Evolutionary conservation across 177 flowering plant genomes (phyloP), one percentile per base, ranked within the genome.

Genomic region (Telopea speciosissima): DNA sequence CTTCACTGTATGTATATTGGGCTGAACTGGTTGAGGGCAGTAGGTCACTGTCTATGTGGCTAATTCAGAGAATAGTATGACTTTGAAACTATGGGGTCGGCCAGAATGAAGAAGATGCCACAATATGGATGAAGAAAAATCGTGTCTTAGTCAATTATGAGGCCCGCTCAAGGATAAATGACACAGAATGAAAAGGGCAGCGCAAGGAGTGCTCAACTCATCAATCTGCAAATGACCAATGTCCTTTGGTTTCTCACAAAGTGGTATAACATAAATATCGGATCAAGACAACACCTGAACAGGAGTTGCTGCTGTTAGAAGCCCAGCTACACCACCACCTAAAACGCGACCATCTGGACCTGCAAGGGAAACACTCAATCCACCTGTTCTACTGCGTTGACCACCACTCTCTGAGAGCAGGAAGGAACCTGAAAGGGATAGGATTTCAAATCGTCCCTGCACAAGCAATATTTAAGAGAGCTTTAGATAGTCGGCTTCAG

Each of bases 281-380:
- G 42, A 69, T 24, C 25, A 40, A 67, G 19, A 66, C 61, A 68
- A 68, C 45, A 90, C 98, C 94, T 93, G 97, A 64, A 93, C 88
- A 64, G 93, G 92, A 54, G 96, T 75, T 66, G 98, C 96, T 24
- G 97, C 97, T 8, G 84, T 86, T 45, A 93, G 83, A 65, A 90
- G 84, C 67, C 98, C 97, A 24, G 97, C 92, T 67, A 93, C 97
- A 52, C 90, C 79, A 73, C 98, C 98, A 67, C 98, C 98, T 36
- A 91, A 76, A 68, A 93, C 91, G 24, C 92, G 90, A 14, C 98
- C 97, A 83, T 93, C 96, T n/a, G 96, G 89, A 62, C 96, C 96
- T 31, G 94, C 85, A 60, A 93, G 73, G 1, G 91, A 83, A 36
- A 89, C 91, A 70, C 96, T 93, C 76, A 93, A 71, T 8, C 92